Conservation (phyloP, 208 protist genomes). For the Trypanosoma theileri region DNA sequence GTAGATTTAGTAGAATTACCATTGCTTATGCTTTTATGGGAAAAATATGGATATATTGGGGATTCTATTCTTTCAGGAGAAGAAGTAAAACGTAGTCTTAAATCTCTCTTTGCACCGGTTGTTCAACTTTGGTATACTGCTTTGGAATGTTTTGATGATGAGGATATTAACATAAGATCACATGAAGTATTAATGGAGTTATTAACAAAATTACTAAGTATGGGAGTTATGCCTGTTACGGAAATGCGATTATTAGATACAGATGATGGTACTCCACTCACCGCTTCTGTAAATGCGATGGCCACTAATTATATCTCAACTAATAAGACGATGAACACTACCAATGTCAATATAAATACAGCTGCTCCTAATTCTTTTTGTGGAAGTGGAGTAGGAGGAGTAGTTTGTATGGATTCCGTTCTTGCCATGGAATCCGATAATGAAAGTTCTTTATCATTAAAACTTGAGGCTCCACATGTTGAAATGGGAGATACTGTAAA, state of each 20-base stretch:
- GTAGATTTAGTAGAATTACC: conserved; percentile 64
- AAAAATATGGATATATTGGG: not conserved
- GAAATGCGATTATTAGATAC: not conserved
- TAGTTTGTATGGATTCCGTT: not conserved
- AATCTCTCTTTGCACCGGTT: conserved; percentile 49
- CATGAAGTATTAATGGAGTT: conserved; percentile 62
- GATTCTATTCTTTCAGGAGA: not conserved
- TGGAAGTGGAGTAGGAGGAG: not conserved
- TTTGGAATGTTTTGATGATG: conserved; percentile 52
- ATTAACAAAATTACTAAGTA: conserved; percentile 35
- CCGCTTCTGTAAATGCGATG: no score
- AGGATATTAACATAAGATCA: conserved; percentile 59
- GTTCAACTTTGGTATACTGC: conserved; percentile 56
- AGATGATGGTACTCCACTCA: no score
- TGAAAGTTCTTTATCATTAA: not conserved
- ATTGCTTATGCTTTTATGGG: conserved; percentile 41
- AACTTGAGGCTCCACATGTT: not conserved
- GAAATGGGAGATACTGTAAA: conserved; percentile 13
- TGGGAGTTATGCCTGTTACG: conserved; percentile 33
- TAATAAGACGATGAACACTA: no score
- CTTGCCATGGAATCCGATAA: not conserved
- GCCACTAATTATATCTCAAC: no score
- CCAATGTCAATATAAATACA: no score
- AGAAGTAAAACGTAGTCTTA: conserved; percentile 22
- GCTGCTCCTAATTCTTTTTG: not conserved